Conservation (phyloP, 2,329 filamentous ascomycete species). For the Berkeleyomyces rouxiae region DNA sequence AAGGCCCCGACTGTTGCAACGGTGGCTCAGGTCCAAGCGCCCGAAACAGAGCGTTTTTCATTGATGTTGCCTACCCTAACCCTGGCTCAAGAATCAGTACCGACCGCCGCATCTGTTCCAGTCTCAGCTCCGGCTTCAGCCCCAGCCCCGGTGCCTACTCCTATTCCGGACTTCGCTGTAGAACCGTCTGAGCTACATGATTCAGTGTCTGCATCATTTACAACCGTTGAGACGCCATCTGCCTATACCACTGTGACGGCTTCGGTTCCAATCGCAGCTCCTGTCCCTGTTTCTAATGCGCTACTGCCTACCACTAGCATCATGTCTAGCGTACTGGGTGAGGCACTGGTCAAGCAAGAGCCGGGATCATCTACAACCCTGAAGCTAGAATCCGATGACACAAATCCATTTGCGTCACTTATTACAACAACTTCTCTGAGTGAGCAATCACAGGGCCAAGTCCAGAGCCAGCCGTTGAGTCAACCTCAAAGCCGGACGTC, state of each 20-base stretch:
- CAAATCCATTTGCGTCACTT: constrained; percentile 1
- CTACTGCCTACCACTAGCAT: neutral
- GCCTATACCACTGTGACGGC: constrained; percentile 7
- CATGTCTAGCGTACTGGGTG: neutral
- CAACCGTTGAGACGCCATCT: neutral
- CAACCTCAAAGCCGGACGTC: neutral
- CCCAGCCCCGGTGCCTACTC: neutral
- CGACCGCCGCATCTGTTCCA: neutral
- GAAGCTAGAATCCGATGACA: neutral
- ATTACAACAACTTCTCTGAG: neutral
- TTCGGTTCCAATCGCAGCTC: constrained; percentile 8
- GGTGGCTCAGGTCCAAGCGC: neutral
- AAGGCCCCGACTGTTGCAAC: neutral
- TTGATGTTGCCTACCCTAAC: neutral
- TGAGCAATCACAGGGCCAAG: neutral
- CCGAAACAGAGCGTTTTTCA: neutral
- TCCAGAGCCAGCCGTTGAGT: neutral
- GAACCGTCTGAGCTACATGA: too few species aligned
- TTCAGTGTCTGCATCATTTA: neutral
- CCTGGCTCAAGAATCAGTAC: neutral
- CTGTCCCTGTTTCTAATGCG: constrained; percentile 6
- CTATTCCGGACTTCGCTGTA: neutral
- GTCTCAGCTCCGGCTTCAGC: neutral
- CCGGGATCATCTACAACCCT: neutral
- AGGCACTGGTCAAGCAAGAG: neutral